A percentile compares a stretch with the other conserved stretches of the same genome.
Evolutionary conservation across 2,329 filamentous ascomycete genomes (phyloP).

Genomic region (Alternaria ventricosa): DNA sequence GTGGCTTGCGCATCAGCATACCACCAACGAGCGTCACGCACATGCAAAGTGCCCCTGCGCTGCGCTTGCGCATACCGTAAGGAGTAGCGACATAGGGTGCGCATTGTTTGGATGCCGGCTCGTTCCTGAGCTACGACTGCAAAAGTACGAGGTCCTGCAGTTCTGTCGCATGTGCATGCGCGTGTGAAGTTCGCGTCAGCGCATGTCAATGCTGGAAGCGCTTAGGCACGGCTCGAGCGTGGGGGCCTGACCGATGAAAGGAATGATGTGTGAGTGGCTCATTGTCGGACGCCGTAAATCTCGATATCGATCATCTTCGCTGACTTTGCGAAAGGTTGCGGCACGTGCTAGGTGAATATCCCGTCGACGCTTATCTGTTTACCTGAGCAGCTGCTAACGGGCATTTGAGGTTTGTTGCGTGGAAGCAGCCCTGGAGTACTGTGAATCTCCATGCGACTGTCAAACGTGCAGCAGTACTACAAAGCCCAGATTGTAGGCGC

Average conservation of each 20-base stretch:
- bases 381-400: background rate
- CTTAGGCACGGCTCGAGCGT: conserved; percentile 13
- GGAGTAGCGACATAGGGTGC: conserved; percentile 6
- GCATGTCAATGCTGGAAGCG: conserved; percentile 2
- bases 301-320: background rate
- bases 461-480: background rate
- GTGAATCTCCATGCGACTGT: background rate
- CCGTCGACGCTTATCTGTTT: background rate
- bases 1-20: conserved; percentile 2
- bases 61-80: conserved; percentile 3
- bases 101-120: conserved; percentile 18
- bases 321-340: background rate
- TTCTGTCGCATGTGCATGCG: conserved; percentile 17
- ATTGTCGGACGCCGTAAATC: background rate
- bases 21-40: conserved; percentile 4
- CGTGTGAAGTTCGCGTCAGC: conserved; percentile 11
- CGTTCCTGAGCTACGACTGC: conserved; percentile 18
- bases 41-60: background rate
- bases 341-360: background rate
- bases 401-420: background rate
- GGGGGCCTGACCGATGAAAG: conserved; percentile 3
- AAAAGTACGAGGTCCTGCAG: conserved; percentile 12
- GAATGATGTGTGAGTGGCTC: conserved; percentile 10
- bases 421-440: background rate
- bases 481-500: background rate